Evolutionary conservation across 2,329 filamentous ascomycete genomes (phyloP), one percentile per base, ranked within the genome.

Genomic region (Aspergillus sp.): DNA sequence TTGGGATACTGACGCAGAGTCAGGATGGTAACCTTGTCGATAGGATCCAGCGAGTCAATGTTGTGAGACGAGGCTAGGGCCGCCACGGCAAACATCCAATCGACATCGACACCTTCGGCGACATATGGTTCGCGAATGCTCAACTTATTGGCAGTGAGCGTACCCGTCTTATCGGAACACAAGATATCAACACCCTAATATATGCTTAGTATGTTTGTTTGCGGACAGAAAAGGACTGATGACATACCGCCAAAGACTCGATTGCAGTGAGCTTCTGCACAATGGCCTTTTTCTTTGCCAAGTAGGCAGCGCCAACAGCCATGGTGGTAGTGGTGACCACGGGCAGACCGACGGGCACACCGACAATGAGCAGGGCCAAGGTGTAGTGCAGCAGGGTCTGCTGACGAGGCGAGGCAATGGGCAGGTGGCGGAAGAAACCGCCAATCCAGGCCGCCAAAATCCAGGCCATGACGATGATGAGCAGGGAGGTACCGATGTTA

Each of bases 11-110:
- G 81, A 72, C 88, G 85, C 58, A 91, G 82, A 32, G 86, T 87
- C 45, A 90, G 77, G 57, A 91, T 86, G 52, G 86, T 90, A 62
- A 91, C 85, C 74, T 90, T 91, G 74, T 91, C 88, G 64, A 91
- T 91, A 25, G 88, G 87, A 68, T 91, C 88, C 52, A 91, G 81
- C 36, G 86, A 87, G 74, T 88, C 87, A 71, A 88, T 81, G 72
- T 90, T 91, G 76, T 91, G 88, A 31, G 87, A 90, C 38, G 87
- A 89, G 47, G 88, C 88, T 19, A 91, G 80, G 52, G 86, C 87
- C 53, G 88, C 88, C 57, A 88, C 87, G 50, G 88, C 87, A 84
- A 91, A 90, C 86, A 91, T 89, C 87, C 87, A 91, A 76, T 90
- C 87, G 67, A 89, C 81, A 68, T 90, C 87, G 62, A 89, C 83